phyloP scores from a whole-genome alignment of 768 basidiomycete genomes.

The Mrakia frigida region DNA sequence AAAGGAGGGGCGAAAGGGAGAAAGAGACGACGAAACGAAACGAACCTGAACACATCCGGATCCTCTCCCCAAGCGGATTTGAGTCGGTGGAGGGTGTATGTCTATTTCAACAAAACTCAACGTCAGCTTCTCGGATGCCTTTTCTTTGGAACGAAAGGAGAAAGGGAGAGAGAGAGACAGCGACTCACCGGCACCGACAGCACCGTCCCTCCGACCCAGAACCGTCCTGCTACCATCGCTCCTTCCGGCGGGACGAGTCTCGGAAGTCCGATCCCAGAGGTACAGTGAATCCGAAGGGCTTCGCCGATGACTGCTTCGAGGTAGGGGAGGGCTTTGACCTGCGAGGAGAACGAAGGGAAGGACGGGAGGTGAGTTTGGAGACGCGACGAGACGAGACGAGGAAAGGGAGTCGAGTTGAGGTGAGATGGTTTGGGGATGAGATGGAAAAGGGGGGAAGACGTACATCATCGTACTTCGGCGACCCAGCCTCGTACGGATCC shows the following conservation, averaged over 20 bases:
- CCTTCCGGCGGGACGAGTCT: conserved; percentile 61
- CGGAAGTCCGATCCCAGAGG: conserved; percentile 75
- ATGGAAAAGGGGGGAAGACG: neutral
- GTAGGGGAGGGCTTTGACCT: conserved; percentile 50
- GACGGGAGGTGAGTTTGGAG: neutral
- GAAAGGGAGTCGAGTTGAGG: neutral
- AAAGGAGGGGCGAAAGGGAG: neutral
- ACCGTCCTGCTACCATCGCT: conserved; percentile 35
- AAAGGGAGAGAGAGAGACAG: neutral
- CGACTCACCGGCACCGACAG: conserved; percentile 46
- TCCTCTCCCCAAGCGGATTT: conserved; percentile 70
- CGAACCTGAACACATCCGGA: conserved; percentile 66
- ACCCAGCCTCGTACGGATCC: conserved; percentile 40
- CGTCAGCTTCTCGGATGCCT: conserved; percentile 10
- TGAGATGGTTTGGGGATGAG: neutral
- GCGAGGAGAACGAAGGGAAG: neutral
- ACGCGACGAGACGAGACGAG: neutral
- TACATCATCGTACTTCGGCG: conserved; percentile 21
- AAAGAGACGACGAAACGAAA: neutral
- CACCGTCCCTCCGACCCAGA: conserved; percentile 57
- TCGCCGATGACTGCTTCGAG: conserved; percentile 85
- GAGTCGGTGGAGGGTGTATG: conserved; percentile 76
- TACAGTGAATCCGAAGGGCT: conserved; percentile 75
- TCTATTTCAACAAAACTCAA: conserved; percentile 54
- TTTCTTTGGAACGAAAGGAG: neutral